phyloP scores from a whole-genome alignment of 139 green algal genomes.

The Mychonastes homosphaera region DNA sequence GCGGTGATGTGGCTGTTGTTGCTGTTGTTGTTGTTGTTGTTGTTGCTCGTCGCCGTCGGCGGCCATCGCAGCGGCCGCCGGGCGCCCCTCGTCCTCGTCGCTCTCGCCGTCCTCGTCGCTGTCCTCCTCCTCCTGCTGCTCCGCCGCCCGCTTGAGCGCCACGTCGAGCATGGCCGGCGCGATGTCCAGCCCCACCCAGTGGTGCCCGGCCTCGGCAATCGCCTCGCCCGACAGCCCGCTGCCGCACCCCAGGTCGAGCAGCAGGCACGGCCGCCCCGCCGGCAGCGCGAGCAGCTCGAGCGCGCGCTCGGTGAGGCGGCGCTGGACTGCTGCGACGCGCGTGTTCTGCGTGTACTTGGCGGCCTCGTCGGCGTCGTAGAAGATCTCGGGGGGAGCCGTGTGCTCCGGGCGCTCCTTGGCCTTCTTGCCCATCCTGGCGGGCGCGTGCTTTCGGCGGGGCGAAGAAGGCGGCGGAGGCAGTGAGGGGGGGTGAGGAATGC shows the following conservation, averaged over 20 bases:
- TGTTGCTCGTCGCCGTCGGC: background rate
- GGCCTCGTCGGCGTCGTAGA: conserved; percentile 91
- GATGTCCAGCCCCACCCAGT: conserved; percentile 88
- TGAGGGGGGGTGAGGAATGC: background rate
- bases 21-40: conserved; percentile 8
- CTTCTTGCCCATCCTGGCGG: conserved; percentile 44
- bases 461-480: too few relatives aligned
- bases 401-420: conserved; percentile 87
- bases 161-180: conserved; percentile 70
- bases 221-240: conserved; percentile 64
- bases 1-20: background rate
- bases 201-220: conserved; percentile 52
- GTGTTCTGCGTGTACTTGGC: conserved; percentile 91
- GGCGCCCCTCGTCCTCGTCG: too few relatives aligned
- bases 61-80: too few relatives aligned
- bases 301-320: conserved; percentile 67
- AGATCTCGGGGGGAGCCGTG: conserved; percentile 80
- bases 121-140: too few relatives aligned
- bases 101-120: too few relatives aligned
- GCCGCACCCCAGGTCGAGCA: conserved; percentile 94
- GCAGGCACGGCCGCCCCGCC: conserved; percentile 57
- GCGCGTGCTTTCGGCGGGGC: background rate
- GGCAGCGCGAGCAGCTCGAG: conserved; percentile 91
- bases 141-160: conserved; percentile 47
- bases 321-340: conserved; percentile 76